A percentile compares a stretch with the other conserved stretches of the same genome.
Evolutionary conservation across 345 rosid species (phyloP).

Genomic region (Linum usitatissimum): DNA sequence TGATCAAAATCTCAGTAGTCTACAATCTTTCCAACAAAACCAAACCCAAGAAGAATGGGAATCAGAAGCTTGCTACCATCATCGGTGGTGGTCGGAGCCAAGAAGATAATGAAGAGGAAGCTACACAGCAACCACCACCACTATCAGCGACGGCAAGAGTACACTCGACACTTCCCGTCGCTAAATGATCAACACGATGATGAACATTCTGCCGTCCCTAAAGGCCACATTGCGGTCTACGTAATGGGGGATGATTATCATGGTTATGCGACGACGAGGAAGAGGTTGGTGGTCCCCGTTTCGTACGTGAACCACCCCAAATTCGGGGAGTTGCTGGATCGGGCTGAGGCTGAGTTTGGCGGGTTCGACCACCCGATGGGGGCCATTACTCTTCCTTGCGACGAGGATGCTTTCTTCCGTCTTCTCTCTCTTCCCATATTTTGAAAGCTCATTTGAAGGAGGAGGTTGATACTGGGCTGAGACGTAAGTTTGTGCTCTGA

Average conservation of each 20-base stretch:
- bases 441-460: no score
- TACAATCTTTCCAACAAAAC: background rate
- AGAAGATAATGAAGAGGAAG: background rate
- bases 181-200: background rate
- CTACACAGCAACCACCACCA: background rate
- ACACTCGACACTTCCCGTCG: background rate
- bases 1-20: background rate
- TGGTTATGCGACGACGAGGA: background rate
- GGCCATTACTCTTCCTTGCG: background rate
- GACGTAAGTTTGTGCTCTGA: no score
- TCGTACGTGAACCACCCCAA: background rate
- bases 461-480: no score
- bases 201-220: background rate
- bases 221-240: slow-evolving; percentile 3
- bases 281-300: background rate
- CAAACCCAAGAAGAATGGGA: background rate
- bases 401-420: background rate
- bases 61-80: background rate
- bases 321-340: background rate
- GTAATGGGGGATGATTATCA: background rate
- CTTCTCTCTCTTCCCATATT: background rate
- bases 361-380: slow-evolving; percentile 1
- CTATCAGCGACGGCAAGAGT: background rate
- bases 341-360: background rate
- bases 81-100: background rate